Evolutionary conservation across 148 eudicot genomes (phyloP), one percentile per base, ranked within the genome.

Genomic region (Nyssa sinensis): DNA sequence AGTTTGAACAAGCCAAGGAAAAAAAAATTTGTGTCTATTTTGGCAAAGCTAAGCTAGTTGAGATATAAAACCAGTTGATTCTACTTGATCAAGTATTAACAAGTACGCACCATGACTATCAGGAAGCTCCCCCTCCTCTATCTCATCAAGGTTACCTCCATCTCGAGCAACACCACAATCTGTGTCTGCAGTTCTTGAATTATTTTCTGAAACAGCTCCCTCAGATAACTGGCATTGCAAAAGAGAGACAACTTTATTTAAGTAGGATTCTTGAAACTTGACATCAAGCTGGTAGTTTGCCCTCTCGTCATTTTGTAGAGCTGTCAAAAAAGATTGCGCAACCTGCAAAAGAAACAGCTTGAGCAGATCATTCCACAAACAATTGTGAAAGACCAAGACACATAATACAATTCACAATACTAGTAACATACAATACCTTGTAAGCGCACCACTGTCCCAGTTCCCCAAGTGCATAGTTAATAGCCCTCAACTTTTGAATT

Each of bases 391-490:
- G n/a, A n/a, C 30, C 70, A 70, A 17, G 59, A 21, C 25, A 55
- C 7, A 39, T 0, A 44, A 14, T 11, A 44, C 16, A 44, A 44
- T 44, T 6, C 0, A 75, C 19, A 34, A 70, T 57, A 59, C 7
- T 21, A 69, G 71, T 71, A 70, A 53, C 57, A 64, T 72, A 71
- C 64, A 63, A 72, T 65, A 94, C 98, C 98, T 95, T 95, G 81
- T 82, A 92, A 76, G 98, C 98, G 84, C 98, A 95, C 98, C 98
- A 95, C 83, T 95, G 98, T 66, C 98, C 98, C 44, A 95, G 83
- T 86, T 95, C 98, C 85, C 90, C 81, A 75, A 95, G 95, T 51
- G 98, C 98, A 89, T 92, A 95, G 81, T 90, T 92, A 47, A 92
- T 84, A 30, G 98, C 98, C 83, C 98, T 95, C 80, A 95, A 84